Evolutionary conservation across 257 asterid species (phyloP).

Genomic region (Anisodus acutangulus): DNA sequence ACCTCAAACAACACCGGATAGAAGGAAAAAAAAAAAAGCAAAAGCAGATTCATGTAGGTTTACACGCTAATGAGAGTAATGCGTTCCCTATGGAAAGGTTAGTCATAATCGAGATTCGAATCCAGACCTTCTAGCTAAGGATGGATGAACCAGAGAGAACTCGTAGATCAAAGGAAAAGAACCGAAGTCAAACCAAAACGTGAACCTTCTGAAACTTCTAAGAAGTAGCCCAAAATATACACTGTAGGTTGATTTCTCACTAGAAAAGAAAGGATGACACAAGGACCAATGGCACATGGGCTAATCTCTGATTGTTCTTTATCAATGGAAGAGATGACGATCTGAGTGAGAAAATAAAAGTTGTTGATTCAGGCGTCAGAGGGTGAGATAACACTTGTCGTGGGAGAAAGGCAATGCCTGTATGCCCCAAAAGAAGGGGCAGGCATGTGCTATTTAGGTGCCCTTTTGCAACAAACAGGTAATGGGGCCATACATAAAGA

Average conservation of each 20-base stretch:
- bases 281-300: not conserved
- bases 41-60: no score
- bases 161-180: no score
- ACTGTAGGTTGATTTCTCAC: not conserved
- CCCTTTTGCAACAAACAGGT: slow-evolving; percentile 7
- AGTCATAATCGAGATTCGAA: no score
- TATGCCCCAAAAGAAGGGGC: slow-evolving; percentile 4
- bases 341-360: not conserved
- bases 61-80: no score
- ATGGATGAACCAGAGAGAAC: no score
- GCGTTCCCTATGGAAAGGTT: no score
- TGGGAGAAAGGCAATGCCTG: not conserved
- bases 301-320: not conserved
- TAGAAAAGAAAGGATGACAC: not conserved
- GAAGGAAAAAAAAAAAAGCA: no score
- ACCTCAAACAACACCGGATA: no score
- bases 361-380: not conserved
- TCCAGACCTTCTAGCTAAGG: no score
- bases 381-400: not conserved
- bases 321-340: not conserved
- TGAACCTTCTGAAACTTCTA: no score
- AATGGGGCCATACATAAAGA: not conserved
- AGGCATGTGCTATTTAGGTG: not conserved
- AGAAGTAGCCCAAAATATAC: no score
- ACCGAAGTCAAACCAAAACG: no score